Evolutionary conservation across 2,329 filamentous ascomycete species (phyloP).

Genomic region (Beauveria brongniartii): DNA sequence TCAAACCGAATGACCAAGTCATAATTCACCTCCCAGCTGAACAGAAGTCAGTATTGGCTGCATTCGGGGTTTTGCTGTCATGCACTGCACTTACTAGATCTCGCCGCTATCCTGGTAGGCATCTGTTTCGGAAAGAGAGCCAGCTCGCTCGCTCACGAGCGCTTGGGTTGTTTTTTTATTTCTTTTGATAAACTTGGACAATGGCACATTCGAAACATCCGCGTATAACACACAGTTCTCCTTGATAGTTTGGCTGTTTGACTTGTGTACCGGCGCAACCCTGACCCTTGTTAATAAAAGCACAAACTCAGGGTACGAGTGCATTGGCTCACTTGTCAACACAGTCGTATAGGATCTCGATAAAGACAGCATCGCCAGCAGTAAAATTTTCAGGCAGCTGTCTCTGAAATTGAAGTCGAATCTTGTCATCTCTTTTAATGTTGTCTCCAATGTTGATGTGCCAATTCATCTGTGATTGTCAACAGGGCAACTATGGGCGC

Average conservation of each 20-base stretch:
- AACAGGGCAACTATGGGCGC: too few species aligned
- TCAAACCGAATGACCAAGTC: not conserved
- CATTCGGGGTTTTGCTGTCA: not conserved
- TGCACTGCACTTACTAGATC: not conserved
- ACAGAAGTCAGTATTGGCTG: not conserved
- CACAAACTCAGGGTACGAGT: not conserved
- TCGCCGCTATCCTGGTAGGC: not conserved
- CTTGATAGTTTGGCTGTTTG: not conserved
- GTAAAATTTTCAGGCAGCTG: not conserved
- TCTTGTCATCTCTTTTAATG: slow-evolving; percentile 10
- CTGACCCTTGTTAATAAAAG: not conserved
- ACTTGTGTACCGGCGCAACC: not conserved
- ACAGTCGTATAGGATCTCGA: not conserved
- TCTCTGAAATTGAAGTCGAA: slow-evolving; percentile 1
- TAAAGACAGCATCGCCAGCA: not conserved
- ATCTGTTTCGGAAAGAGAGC: not conserved
- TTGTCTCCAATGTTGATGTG: slow-evolving; percentile 15
- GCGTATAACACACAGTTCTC: not conserved
- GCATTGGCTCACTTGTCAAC: not conserved
- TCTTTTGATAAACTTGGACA: not conserved
- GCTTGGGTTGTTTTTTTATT: too few species aligned
- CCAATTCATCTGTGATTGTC: slow-evolving; percentile 14
- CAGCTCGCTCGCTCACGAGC: too few species aligned
- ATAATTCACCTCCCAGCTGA: not conserved
- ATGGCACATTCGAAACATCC: not conserved